Evolutionary conservation across 768 basidiomycete species (phyloP).

Genomic region (Leccinum aurantiacum): DNA sequence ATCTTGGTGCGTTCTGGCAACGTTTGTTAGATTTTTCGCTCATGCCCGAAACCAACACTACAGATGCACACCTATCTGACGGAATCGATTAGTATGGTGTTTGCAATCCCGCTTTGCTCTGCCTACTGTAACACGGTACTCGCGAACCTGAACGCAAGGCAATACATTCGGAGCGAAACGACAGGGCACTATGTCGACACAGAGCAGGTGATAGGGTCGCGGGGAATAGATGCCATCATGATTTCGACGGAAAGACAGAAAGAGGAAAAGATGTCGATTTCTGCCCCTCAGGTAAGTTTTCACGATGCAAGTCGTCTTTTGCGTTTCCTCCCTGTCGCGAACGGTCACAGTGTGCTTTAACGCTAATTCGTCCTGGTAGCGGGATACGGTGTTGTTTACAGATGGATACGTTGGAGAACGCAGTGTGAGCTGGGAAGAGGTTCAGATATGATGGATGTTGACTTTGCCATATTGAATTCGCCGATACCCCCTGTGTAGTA

Average conservation of each 20-base stretch:
- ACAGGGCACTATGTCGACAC: not conserved
- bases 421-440: not conserved
- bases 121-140: conserved; percentile 20
- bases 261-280: not conserved
- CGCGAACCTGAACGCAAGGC: conserved; percentile 15
- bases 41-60: not conserved
- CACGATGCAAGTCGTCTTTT: not conserved
- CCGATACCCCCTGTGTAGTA: not conserved
- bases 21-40: not conserved
- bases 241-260: not conserved
- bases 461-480: not conserved
- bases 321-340: not conserved
- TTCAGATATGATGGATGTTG: not conserved
- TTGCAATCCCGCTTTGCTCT: conserved; percentile 7
- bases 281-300: not conserved
- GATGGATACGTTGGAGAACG: not conserved
- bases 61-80: not conserved
- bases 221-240: not conserved
- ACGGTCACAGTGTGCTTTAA: not conserved
- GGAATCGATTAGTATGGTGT: not conserved
- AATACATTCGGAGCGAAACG: conserved; percentile 3
- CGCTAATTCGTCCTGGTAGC: not conserved
- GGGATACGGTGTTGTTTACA: not conserved
- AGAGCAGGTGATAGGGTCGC: not conserved
- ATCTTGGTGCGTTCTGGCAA: conserved; percentile 10